Conservation (phyloP, 2,329 filamentous ascomycete genomes). For the Claviceps capensis region DNA sequence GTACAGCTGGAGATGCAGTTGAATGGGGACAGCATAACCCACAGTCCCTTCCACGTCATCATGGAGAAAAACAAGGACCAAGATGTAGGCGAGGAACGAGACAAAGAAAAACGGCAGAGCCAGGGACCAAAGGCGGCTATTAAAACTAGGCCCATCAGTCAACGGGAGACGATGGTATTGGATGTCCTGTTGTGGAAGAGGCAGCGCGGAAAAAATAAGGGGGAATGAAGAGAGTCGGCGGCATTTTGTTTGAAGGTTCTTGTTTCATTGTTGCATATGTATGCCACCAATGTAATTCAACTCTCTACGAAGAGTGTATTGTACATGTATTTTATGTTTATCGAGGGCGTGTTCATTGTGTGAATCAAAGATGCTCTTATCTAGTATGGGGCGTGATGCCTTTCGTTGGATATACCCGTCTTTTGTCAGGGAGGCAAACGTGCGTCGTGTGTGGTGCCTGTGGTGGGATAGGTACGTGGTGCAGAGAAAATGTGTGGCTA, state of each 20-base stretch:
- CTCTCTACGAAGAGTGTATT: no score
- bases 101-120: not conserved
- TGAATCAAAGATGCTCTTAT: no score
- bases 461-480: no score
- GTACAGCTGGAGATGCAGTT: constrained; percentile 7
- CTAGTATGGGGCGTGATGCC: no score
- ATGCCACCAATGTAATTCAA: no score
- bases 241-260: not conserved
- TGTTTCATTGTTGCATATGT: not conserved
- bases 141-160: constrained; percentile 1
- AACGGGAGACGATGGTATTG: constrained; percentile 3
- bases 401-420: no score
- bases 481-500: no score
- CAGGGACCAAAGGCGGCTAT: not conserved
- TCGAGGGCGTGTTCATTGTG: no score
- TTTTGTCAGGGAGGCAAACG: no score
- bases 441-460: no score
- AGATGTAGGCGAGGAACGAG: not conserved
- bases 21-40: not conserved
- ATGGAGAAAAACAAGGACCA: not conserved
- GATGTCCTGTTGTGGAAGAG: constrained; percentile 2
- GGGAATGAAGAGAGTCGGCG: not conserved
- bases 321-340: no score
- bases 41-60: constrained; percentile 6
- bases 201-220: not conserved